Base-by-base conservation (phyloP, 495 filamentous ascomycete species). In the Sporormia fimetaria region DNA sequence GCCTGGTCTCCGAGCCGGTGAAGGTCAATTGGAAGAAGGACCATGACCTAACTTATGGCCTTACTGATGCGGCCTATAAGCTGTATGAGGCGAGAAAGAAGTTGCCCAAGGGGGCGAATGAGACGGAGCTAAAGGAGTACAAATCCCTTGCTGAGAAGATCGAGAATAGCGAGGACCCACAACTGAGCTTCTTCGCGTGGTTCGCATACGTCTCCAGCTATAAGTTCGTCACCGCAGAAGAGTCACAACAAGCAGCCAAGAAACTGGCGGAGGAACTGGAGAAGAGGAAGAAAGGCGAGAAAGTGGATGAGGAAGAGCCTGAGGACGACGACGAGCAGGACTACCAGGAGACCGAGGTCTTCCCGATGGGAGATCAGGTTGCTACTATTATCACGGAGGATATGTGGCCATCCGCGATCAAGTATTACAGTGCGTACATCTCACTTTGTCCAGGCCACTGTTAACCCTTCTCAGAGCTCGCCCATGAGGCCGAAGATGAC, bases 11-110 rank as follows among this genome's bases (percentile, higher is more conserved):
- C 25, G 83, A 88, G 58, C 88, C 88, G 4, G 82, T 94, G 25
- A 68, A 74, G 40, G 83, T 96, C 57, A 67, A 78, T 52, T 96
- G 88, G 88, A 93, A 85, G 72, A 65, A 76, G 48, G 80, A 73
- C 36, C 77, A 78, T 62, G 88, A 96, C 58, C 59, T 87, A 51
- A 94, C 86, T 24, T 70, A 74, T 40, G 87, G 88, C 26, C 61
- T 93, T 50, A 74, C 85, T 15, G 71, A 76, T 60, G 71, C 82
- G 4, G 79, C 78, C 11, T 69, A 74, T 33, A 70, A 73, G 33
- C 68, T 81, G 25, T 82, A 66, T 52, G 75, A 85, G 40, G 77
- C 76, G 23, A 72, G 83, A 61, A 62, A 68, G 64, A 70, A 68
- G 58, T 45, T 59, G 42, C 54, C 37, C 40, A 56, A 40, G 16